These are phyloP conservation scores for Piromyces sp. DNA, from an alignment of 192 early-diverging fungal species.

Conservation along the genomic window DNA sequence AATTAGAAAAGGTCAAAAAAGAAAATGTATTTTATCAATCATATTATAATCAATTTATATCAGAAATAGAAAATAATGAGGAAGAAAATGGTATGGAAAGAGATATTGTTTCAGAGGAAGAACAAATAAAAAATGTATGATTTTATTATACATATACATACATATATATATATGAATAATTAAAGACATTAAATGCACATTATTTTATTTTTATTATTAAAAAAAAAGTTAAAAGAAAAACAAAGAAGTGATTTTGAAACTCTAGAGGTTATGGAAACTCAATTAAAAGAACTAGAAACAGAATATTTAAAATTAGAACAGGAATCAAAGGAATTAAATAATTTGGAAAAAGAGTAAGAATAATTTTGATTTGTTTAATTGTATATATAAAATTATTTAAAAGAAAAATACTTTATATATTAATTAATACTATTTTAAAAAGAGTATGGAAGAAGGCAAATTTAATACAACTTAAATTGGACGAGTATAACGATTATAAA, in stretches of 20 bases:
- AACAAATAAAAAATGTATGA: not conserved
- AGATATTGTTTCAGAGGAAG: not conserved
- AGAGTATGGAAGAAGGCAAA: not conserved
- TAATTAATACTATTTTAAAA: no score
- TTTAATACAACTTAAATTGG: not conserved
- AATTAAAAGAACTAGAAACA: not conserved
- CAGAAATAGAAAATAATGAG: not conserved
- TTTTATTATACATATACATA: no score
- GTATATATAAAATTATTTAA: not conserved
- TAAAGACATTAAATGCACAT: no score
- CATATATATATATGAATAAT: no score
- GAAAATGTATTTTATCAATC: not conserved
- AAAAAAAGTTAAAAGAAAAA: not conserved
- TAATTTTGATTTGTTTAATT: not conserved
- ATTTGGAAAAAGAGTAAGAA: not conserved
- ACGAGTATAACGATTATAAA: not conserved
- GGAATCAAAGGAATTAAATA: not conserved
- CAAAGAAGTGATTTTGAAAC: not conserved
- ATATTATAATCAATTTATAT: not conserved
- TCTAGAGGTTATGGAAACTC: not conserved
- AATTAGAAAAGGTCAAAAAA: not conserved
- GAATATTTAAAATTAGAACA: not conserved
- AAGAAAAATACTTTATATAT: no score
- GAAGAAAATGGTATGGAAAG: not conserved
- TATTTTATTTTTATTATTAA: no score